Evolutionary conservation across 2,329 filamentous ascomycete genomes (phyloP).

Genomic region (Alternaria sp.): DNA sequence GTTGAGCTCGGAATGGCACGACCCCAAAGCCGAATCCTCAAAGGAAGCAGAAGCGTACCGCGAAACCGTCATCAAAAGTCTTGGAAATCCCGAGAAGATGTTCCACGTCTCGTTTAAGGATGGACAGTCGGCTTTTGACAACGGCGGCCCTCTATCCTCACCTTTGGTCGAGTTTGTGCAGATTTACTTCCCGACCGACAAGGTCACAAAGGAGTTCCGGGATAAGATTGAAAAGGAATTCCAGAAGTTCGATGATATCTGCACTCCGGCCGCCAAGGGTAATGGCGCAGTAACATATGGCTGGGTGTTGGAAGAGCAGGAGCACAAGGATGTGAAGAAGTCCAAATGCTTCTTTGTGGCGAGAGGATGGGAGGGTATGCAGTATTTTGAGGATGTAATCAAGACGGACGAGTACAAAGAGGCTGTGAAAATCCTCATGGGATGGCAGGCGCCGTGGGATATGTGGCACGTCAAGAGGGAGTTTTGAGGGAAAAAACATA

Average conservation of each 20-base stretch:
- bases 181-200: not conserved
- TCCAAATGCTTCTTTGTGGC: slow-evolving; percentile 9
- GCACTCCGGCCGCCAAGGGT: not conserved
- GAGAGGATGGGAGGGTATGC: slow-evolving; percentile 15
- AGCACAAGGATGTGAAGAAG: slow-evolving; percentile 6
- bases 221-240: not conserved
- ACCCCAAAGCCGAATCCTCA: not conserved
- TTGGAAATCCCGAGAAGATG: slow-evolving; percentile 5
- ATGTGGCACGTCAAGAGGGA: slow-evolving; percentile 13
- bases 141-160: not conserved
- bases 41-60: slow-evolving; percentile 1
- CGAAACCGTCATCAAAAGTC: not conserved
- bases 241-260: not conserved
- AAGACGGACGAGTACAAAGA: slow-evolving; percentile 2
- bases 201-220: not conserved
- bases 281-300: slow-evolving; percentile 3
- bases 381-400: slow-evolving; percentile 7
- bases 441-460: slow-evolving; percentile 6
- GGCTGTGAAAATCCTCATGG: slow-evolving; percentile 5
- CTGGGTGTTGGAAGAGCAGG: slow-evolving; percentile 14
- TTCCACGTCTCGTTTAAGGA: not conserved
- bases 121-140: not conserved
- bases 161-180: slow-evolving; percentile 15
- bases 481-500: not conserved
- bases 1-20: slow-evolving; percentile 13